Percentiles rank a stretch among this genome's conserved stretches.
Conservation (phyloP, 768 basidiomycete species). For the Hydnum rufescens region DNA sequence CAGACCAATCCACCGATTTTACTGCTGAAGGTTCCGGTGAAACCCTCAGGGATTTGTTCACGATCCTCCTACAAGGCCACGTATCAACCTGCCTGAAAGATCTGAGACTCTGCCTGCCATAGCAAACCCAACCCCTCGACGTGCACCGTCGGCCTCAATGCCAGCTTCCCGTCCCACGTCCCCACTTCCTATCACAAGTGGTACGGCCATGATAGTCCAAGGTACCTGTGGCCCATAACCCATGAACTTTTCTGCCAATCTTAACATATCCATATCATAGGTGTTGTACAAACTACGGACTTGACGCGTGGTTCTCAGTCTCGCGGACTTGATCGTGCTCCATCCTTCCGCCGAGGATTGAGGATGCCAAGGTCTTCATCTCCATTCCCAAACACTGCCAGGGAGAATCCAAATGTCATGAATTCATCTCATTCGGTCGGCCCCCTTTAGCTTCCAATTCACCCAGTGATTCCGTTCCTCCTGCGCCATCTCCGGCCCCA, state of each 20-base stretch:
- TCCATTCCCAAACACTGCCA: background rate
- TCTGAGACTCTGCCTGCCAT: background rate
- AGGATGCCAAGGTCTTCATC: background rate
- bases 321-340: background rate
- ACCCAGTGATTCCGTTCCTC: background rate
- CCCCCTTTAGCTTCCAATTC: background rate
- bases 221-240: slow-evolving; percentile 6
- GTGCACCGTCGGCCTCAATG: background rate
- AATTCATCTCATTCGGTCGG: background rate
- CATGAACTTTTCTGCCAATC: background rate
- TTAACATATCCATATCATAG: background rate
- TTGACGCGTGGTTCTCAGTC: background rate
- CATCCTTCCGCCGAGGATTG: background rate
- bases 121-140: background rate
- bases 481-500: background rate
- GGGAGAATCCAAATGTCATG: background rate
- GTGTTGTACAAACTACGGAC: slow-evolving; percentile 4
- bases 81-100: no score
- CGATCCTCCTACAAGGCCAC: no score
- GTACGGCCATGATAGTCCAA: slow-evolving; percentile 11
- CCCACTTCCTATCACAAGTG: slow-evolving; percentile 4
- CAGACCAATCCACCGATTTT: no score
- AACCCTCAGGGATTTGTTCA: no score
- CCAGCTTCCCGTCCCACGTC: background rate
- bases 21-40: no score